Percentiles rank a stretch among this genome's conserved stretches.
phyloP scores from a whole-genome alignment of 805 yeast species.

The Myxozyma melibiosi region DNA sequence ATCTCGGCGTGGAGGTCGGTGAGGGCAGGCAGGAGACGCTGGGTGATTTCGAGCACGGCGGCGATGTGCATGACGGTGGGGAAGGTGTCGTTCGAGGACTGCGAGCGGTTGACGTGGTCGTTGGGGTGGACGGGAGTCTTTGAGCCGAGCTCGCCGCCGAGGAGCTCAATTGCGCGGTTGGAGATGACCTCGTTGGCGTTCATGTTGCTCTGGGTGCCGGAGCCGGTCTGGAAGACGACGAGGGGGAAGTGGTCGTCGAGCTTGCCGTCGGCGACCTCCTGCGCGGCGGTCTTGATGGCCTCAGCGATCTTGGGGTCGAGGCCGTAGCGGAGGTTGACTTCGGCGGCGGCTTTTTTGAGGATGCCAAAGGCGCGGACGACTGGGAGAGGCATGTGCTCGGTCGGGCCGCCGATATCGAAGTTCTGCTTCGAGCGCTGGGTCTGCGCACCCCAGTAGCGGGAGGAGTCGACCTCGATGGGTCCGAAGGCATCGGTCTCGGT shows the following conservation, averaged over 20 bases:
- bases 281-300: conserved; percentile 91
- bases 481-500: conserved; percentile 96
- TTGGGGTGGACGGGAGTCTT: conserved; percentile 96
- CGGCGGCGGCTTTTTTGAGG: conserved; percentile 91
- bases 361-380: conserved; percentile 90
- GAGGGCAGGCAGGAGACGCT: conserved; percentile 78
- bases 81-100: conserved; percentile 98
- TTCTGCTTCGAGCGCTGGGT: conserved; percentile 86
- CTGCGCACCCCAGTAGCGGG: conserved; percentile 97
- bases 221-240: conserved; percentile 98
- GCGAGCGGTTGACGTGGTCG: conserved; percentile 98
- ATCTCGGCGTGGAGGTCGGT: conserved; percentile 76
- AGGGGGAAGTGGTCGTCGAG: conserved; percentile 93
- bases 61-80: conserved; percentile 99
- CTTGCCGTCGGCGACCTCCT: conserved; percentile 91
- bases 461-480: conserved; percentile 84
- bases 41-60: conserved; percentile 84
- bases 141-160: conserved; percentile 91
- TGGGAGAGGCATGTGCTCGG: conserved; percentile 90
- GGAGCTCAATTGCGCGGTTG: conserved; percentile 93
- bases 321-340: conserved; percentile 82
- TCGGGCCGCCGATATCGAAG: conserved; percentile 92
- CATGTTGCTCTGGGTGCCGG: conserved; percentile 99
- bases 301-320: conserved; percentile 80
- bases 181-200: conserved; percentile 98